Evolutionary conservation across 1,284 basidiomycete species (phyloP), one percentile per base, ranked within the genome.

Genomic region (Hemileia vastatrix): DNA sequence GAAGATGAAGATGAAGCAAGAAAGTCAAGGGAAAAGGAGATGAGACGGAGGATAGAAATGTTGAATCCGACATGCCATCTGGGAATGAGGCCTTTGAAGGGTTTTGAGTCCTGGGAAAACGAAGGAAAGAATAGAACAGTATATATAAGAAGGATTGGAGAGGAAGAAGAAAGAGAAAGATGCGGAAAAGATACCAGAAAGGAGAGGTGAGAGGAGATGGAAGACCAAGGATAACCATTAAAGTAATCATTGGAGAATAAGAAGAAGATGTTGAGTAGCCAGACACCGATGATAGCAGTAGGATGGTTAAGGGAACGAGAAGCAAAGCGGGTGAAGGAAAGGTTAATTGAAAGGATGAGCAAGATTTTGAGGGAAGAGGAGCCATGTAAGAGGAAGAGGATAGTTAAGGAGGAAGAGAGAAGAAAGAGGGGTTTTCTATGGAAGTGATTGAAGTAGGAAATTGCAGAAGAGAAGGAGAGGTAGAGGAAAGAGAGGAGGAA

Each of bases 51-150:
- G 88, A 95, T 95, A 1, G 91, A 93, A 69, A 98, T 93, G 76
- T 98, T 98, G 81, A 94, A 97, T 69, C 81, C 84, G 72, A 97
- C 82, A 71, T 96, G 84, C 94, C 95, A 98, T 32, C 91, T 81
- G 3, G 91, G 88, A 83, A 92, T 60, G 80, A 83, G 52, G 80
- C 94, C 78, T 15, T 67, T 59, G 18, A 55, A 49, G 77, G 70
- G 65, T 82, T 84, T 43, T 64, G 71, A 66, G 73, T 96, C 91
- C 87, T 94, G 68, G 32, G 11, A 9, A 57, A 44, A 47, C 4
- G 54, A 43, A 6, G 19, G 49, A 45, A 65, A 8, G 24, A 36
- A 47, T 24, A 8, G 19, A 49, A 32, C 47, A 49, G 21, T 44
- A 47, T 11, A 19, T 21, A 47, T 15, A 11, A 47, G 23, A 11